These are phyloP conservation scores for Botrytis squamosa DNA, from an alignment of 2,329 filamentous ascomycete species.

Conservation along the genomic window DNA sequence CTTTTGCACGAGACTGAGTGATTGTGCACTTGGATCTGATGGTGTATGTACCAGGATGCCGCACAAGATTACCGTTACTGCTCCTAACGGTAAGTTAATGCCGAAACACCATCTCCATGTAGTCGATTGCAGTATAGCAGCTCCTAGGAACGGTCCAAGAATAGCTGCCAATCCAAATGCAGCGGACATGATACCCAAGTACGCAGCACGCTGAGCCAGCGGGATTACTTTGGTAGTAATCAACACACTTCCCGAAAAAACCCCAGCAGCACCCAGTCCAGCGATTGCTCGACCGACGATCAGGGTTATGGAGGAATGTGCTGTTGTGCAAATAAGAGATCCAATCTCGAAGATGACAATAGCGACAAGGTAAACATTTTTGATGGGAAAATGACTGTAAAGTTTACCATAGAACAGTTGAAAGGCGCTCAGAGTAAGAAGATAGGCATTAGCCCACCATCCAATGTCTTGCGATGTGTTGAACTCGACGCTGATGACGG, in stretches of 20 bases:
- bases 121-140: conserved; percentile 1
- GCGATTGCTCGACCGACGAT: conserved; percentile 15
- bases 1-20: conserved; percentile 5
- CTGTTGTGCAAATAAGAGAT: conserved; percentile 2
- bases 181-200: conserved; percentile 14
- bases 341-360: conserved; percentile 12
- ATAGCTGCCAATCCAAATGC: conserved; percentile 10
- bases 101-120: conserved; percentile 17
- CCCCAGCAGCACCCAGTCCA: background rate
- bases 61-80: background rate
- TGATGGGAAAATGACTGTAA: conserved; percentile 12
- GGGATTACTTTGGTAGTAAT: conserved; percentile 10
- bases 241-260: background rate
- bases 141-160: conserved; percentile 17
- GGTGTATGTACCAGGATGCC: conserved; percentile 12
- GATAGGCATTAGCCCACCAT: conserved; percentile 8
- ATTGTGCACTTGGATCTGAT: background rate
- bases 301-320: background rate
- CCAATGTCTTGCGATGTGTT: conserved; percentile 7
- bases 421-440: background rate
- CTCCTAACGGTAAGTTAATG: conserved; percentile 16
- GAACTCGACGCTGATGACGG: conserved; percentile 15
- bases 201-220: conserved; percentile 9
- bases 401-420: conserved; percentile 10
- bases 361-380: conserved; percentile 3